Percentiles rank a stretch among this genome's conserved stretches.
phyloP scores from a whole-genome alignment of 2,329 filamentous ascomycete genomes.

The Thielaviopsis musarum region DNA sequence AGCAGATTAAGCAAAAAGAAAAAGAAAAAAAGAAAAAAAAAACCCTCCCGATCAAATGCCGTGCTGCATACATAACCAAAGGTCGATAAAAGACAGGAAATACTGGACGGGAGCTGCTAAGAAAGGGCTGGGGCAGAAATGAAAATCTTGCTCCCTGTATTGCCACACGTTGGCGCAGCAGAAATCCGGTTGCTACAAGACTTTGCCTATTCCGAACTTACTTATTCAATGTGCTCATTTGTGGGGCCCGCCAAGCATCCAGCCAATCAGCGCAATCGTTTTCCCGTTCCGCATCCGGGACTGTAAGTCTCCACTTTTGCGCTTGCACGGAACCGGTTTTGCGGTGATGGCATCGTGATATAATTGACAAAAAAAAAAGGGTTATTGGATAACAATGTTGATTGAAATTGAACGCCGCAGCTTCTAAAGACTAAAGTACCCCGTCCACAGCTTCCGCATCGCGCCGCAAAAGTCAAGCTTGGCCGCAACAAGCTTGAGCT shows the following conservation, averaged over 20 bases:
- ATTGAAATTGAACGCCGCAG: too few relatives aligned
- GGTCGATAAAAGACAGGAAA: neutral
- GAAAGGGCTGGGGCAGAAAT: neutral
- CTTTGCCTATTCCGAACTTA: too few relatives aligned
- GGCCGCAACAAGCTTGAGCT: slow-evolving; percentile 16
- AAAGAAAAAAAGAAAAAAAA: neutral
- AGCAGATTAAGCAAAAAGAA: neutral
- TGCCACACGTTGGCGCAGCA: too few relatives aligned
- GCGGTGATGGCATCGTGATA: too few relatives aligned
- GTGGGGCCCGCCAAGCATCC: neutral
- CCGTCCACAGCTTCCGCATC: slow-evolving; percentile 18
- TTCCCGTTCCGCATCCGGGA: neutral
- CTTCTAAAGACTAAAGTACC: slow-evolving; percentile 17
- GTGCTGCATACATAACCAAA: neutral
- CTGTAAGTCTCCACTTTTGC: neutral
- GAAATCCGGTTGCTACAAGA: too few relatives aligned
- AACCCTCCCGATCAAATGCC: neutral
- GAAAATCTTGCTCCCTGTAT: too few relatives aligned
- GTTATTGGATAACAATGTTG: neutral
- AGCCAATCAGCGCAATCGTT: neutral
- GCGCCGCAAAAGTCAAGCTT: slow-evolving; percentile 21
- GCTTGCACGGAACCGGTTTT: neutral
- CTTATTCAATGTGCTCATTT: neutral
- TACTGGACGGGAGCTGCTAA: too few relatives aligned
- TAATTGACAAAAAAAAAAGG: neutral